These are phyloP conservation scores for Mortierella sp. DNA, from an alignment of 371 early-diverging fungal species.

Conservation along the genomic window DNA sequence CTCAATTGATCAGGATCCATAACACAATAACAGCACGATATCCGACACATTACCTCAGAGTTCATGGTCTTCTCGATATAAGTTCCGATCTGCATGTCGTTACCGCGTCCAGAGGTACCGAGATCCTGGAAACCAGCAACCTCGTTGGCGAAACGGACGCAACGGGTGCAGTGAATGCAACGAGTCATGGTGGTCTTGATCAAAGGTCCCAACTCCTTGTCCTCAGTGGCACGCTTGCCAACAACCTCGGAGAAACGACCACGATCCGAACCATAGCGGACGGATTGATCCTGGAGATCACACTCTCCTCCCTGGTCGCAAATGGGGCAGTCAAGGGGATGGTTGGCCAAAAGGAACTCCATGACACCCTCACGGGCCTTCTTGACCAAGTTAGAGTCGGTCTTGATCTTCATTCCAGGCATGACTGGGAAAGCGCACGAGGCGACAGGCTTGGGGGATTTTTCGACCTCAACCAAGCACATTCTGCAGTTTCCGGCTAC, in stretches of 20 bases:
- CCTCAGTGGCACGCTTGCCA: constrained; percentile 97
- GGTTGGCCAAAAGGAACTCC: constrained; percentile 98
- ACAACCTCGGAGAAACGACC: constrained; percentile 88
- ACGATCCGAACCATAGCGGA: constrained; percentile 96
- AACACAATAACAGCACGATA: background rate
- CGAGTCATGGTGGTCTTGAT: constrained; percentile 98
- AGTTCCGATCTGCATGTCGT: constrained; percentile 98
- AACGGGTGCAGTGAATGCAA: constrained; percentile 99
- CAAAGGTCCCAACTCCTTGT: constrained; percentile 97
- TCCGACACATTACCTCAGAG: constrained; percentile 75
- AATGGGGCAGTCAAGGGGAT: constrained; percentile 98
- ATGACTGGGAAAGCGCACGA: constrained; percentile 98
- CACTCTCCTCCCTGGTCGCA: constrained; percentile 99
- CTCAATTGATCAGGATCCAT: background rate
- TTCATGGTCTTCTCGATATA: constrained; percentile 91
- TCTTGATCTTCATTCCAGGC: constrained; percentile 98
- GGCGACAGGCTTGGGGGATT: constrained; percentile 96
- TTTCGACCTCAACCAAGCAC: constrained; percentile 98
- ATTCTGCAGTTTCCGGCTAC: constrained; percentile 99
- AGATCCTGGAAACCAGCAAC: constrained; percentile 97
- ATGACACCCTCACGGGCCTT: constrained; percentile 99
- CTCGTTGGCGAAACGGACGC: constrained; percentile 98
- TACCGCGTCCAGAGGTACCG: constrained; percentile 97
- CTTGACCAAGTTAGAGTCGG: constrained; percentile 94
- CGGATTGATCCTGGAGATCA: constrained; percentile 97